These are phyloP conservation scores for Myxozyma vanderwaltii DNA, from an alignment of 805 yeast genomes.

Conservation along the genomic window DNA sequence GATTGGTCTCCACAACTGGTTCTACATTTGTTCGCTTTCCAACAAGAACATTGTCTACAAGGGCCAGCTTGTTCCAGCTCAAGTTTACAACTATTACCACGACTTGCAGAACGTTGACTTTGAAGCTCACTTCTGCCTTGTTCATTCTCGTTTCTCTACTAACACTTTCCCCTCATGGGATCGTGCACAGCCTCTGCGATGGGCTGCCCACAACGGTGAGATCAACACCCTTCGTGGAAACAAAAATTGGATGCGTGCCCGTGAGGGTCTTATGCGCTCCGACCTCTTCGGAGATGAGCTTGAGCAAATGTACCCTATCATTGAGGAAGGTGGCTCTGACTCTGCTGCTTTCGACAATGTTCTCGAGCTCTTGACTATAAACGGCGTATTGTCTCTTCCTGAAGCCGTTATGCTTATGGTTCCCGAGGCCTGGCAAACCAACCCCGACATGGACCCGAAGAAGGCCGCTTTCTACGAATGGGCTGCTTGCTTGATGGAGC, in stretches of 20 bases:
- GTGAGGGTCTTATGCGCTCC: conserved; percentile 95
- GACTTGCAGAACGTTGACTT: conserved; percentile 89
- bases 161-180: conserved; percentile 99
- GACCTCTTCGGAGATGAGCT: conserved; percentile 85
- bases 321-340: conserved; percentile 98
- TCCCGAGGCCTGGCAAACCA: conserved; percentile 98
- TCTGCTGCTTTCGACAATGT: conserved; percentile 98
- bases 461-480: conserved; percentile 96
- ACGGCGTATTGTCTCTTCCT: conserved; percentile 88
- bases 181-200: conserved; percentile 95
- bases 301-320: conserved; percentile 88
- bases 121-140: conserved; percentile 93
- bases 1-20: conserved; percentile 95
- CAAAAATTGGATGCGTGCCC: conserved; percentile 98
- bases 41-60: conserved; percentile 91
- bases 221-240: conserved; percentile 96
- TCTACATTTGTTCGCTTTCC: conserved; percentile 90
- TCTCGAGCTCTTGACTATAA: conserved; percentile 83
- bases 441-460: conserved; percentile 78
- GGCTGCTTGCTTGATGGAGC: conserved; percentile 99
- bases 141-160: conserved; percentile 96
- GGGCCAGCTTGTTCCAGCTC: conserved; percentile 96
- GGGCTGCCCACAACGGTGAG: conserved; percentile 99
- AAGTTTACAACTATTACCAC: conserved; percentile 91
- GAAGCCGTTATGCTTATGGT: conserved; percentile 97